Conservation (phyloP, 2,329 filamentous ascomycete species). For the Plectosphaerella plurivora region DNA sequence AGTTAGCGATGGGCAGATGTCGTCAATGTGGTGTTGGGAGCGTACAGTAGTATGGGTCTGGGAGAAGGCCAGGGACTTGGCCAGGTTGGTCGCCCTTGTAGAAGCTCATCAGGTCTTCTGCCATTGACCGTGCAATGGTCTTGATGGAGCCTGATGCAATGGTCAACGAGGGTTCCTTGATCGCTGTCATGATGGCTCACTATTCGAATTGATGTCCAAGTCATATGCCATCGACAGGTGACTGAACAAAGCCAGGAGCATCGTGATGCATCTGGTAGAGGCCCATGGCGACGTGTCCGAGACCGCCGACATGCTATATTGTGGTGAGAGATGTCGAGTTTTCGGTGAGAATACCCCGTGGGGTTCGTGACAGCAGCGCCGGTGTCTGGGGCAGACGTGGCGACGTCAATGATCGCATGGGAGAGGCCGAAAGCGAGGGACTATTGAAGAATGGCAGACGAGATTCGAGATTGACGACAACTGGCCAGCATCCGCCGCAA, state of each 20-base stretch:
- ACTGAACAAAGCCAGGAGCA: conserved; percentile 18
- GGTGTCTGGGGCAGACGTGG: background rate
- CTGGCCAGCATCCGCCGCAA: background rate
- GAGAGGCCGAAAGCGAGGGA: background rate
- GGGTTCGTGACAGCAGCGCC: background rate
- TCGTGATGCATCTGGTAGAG: conserved; percentile 5
- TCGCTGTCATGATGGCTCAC: conserved; percentile 15
- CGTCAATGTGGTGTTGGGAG: conserved; percentile 1
- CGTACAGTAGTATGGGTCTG: conserved; percentile 51
- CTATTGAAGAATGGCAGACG: background rate
- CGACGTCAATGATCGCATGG: background rate
- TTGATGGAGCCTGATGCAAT: conserved; percentile 37
- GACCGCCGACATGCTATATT: background rate
- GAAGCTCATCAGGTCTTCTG: conserved; percentile 33
- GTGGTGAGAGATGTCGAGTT: background rate
- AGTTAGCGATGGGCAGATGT: background rate
- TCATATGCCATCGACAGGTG: conserved; percentile 25
- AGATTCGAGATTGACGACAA: background rate
- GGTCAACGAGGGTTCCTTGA: background rate
- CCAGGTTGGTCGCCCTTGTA: conserved; percentile 46
- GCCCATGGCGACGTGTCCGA: background rate
- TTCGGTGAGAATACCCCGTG: background rate
- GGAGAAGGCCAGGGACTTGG: conserved; percentile 45
- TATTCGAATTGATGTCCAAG: conserved; percentile 29
- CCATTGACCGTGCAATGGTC: conserved; percentile 43